Percentiles rank a stretch among this genome's conserved stretches.
These are phyloP conservation scores for Saturnispora sekii DNA, from an alignment of 805 yeast genomes.

Conservation along the genomic window DNA sequence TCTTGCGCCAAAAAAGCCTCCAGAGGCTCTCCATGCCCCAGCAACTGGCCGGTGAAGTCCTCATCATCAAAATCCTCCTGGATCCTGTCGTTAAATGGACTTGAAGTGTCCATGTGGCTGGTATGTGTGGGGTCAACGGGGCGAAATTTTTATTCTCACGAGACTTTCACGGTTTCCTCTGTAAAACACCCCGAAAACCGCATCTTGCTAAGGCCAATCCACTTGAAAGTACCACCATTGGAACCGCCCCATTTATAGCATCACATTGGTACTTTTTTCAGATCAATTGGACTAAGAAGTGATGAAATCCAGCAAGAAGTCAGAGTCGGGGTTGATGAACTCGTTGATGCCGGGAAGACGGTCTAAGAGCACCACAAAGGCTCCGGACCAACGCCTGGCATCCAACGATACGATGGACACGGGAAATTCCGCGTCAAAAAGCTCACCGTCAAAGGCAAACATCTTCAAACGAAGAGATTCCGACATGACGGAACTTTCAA, in stretches of 20 bases:
- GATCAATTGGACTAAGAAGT: background rate
- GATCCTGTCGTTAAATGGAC: background rate
- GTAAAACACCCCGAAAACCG: too few relatives aligned
- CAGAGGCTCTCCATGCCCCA: background rate
- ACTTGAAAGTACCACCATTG: too few relatives aligned
- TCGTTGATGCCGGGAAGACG: slow-evolving; percentile 8
- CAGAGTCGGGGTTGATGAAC: slow-evolving; percentile 7
- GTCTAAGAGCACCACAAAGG: slow-evolving; percentile 1
- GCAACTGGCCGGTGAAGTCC: background rate
- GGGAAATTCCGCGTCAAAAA: too few relatives aligned
- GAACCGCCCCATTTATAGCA: too few relatives aligned
- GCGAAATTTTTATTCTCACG: too few relatives aligned
- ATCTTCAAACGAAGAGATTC: slow-evolving; percentile 7
- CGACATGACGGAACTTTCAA: slow-evolving; percentile 18
- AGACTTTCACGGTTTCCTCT: too few relatives aligned
- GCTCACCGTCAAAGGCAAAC: slow-evolving; percentile 6
- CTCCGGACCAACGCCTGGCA: background rate
- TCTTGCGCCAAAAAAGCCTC: background rate
- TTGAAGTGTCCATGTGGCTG: too few relatives aligned
- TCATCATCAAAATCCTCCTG: too few relatives aligned
- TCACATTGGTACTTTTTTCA: background rate
- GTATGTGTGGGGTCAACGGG: too few relatives aligned
- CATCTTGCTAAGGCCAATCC: too few relatives aligned
- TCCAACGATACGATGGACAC: background rate
- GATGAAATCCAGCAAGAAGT: slow-evolving; percentile 10